Base-by-base conservation (phyloP, 2,329 filamentous ascomycete genomes). In the Cryphonectria naterciae region DNA sequence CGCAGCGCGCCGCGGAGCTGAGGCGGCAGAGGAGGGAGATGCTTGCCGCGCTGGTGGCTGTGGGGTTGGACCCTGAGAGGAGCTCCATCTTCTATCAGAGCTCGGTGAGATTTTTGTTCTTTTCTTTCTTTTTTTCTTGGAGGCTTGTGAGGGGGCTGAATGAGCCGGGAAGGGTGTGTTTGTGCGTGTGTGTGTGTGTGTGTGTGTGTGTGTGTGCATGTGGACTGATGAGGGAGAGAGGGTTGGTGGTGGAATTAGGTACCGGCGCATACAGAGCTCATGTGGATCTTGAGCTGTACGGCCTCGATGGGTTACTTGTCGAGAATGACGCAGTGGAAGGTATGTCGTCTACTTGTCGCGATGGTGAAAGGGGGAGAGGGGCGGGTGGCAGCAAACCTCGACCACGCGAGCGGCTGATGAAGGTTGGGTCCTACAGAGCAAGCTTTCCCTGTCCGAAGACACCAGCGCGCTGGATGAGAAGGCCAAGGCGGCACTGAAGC, bases 311-410 rank as follows among this genome's bases (percentile, higher is more conserved):
- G 96, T 54, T 97, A 97, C 81, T 84, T 99, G n/a, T 92, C 92
- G 13, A 87, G 96, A n/a, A 99, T 99, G 96, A 98, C 96, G 39
- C 96, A 98, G 81, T 99, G 96, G 95, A 99, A 99, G 90, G 94
- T 93, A 56, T 28, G 60, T 19, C 46, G 52, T 19, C 54, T 25
- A 25, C 19, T 32, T 35, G 4, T 37, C n/a, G 7, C 17, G 54
- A 32, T 19, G 8, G 28, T 32, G 28, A 32, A 32, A 32, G 28
- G 28, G 28, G 28, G 46, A n/a, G 19, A 15, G 46, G 22, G 17
- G 43, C 10, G 25, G 49, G 8, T 32, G 28, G 13, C 22, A 52
- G 10, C 54, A 19, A 39, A 1, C 54, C 25, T 32, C 54, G 25
- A 32, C 25, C 15, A 6, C 28, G 15, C 32, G 62, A 46, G 64